Evolutionary conservation across 2,329 filamentous ascomycete species (phyloP), one percentile per base, ranked within the genome.

Genomic region (Aureobasidium sp.): DNA sequence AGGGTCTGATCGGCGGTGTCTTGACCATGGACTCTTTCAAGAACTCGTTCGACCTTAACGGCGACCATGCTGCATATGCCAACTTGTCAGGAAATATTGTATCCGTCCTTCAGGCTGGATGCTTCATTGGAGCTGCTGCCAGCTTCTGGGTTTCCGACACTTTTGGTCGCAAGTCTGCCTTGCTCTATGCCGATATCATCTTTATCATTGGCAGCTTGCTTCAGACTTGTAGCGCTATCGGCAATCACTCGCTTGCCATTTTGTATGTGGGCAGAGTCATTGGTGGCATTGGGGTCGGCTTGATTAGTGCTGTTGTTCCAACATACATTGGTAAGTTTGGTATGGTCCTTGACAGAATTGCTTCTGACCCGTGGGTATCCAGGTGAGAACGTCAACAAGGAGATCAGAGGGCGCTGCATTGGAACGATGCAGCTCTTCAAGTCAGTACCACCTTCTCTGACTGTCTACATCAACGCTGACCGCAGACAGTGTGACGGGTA

Each of bases 21-120:
- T 65, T 78, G 42, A 76, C 74, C 2, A 77, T 78, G 75, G 69
- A 74, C 42, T 72, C 73, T 2, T 78, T 77, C 66, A 73, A 76
- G 57, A 70, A 77, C 62, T 74, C 71, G 1, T 77, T 77, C 66
- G 69, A 68, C 13, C 70, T 78, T 6, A 65, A 76, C 62, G 63
- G 64, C 10, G 52, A 71, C 0, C 70, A 71, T 41, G 44, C 64
- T 1, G 64, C 71, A 44, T 77, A 75, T 62, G 71, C 71, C 58
- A 74, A 74, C 37, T 66, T 78, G 4, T 74, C 75, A 49, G 76
- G 75, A 25, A 77, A 77, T 64, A 77, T 78, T 42, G 75, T 77
- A 0, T 76, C 75, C 6, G 74, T 77, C 0, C 70, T 78, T 2
- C 75, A 77, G 63, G 75, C 74, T 1, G 76, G 76, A 16, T 78